These are phyloP conservation scores for Chaetomium sp. DNA, from an alignment of 2,329 filamentous ascomycete species.

Conservation along the genomic window DNA sequence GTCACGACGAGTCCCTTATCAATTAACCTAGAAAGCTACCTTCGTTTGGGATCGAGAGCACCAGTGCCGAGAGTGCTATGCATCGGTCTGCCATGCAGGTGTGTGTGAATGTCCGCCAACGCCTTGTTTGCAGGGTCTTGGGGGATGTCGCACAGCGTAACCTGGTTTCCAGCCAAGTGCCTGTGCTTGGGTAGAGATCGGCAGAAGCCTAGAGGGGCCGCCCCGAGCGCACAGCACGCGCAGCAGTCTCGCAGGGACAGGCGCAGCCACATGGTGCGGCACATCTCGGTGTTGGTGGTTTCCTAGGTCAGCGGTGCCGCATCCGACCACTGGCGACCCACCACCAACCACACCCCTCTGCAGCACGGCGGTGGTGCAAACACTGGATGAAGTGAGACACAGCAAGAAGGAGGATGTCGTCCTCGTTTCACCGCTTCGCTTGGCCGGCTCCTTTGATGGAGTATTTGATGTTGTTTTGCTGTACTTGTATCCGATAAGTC, in stretches of 20 bases:
- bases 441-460: background rate
- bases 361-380: background rate
- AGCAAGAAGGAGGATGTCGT: conserved; percentile 9
- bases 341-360: background rate
- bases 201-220: background rate
- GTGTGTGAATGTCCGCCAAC: too few species aligned
- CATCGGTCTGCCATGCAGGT: too few species aligned
- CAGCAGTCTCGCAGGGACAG: background rate
- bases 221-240: background rate
- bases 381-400: background rate
- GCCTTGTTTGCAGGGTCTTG: too few species aligned
- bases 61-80: too few species aligned
- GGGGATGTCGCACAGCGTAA: too few species aligned
- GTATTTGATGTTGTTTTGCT: background rate
- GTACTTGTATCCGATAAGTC: background rate
- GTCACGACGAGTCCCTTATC: too few species aligned
- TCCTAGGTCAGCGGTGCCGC: background rate
- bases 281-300: conserved; percentile 15
- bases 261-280: conserved; percentile 8
- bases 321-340: conserved; percentile 7
- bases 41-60: too few species aligned
- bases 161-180: too few species aligned
- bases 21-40: too few species aligned
- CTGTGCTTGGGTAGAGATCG: background rate
- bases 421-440: conserved; percentile 11